Evolutionary conservation across 2,329 filamentous ascomycete species (phyloP).

Genomic region (Fusarium sp.): DNA sequence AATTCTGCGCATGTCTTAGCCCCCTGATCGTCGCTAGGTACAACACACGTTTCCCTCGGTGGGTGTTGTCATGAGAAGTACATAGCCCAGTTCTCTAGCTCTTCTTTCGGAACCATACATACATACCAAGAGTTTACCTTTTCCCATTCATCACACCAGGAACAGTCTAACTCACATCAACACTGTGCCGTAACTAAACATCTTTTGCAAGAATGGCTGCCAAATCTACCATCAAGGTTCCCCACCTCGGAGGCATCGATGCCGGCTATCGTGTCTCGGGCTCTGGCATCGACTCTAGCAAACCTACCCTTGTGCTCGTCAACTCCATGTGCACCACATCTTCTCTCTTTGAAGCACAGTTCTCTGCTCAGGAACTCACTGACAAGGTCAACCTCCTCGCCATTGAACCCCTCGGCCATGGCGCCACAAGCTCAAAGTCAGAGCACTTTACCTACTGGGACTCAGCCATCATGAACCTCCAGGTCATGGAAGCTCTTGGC

Average conservation of each 20-base stretch:
- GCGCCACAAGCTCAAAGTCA: constrained; percentile 52
- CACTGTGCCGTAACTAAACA: background rate
- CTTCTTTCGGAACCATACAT: background rate
- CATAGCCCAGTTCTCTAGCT: constrained; percentile 8
- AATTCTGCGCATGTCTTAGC: background rate
- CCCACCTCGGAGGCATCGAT: constrained; percentile 58
- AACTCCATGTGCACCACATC: constrained; percentile 62
- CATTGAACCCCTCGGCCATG: constrained; percentile 63
- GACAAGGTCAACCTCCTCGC: constrained; percentile 59
- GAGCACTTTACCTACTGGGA: constrained; percentile 67
- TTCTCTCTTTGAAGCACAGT: constrained; percentile 57
- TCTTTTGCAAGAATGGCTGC: constrained; percentile 46
- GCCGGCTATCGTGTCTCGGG: constrained; percentile 56
- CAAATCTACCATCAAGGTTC: constrained; percentile 55
- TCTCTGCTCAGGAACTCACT: constrained; percentile 52
- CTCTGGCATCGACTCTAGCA: constrained; percentile 56
- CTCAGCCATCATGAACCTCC: constrained; percentile 61
- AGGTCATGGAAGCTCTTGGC: constrained; percentile 62
- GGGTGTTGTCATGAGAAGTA: background rate
- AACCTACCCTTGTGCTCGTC: constrained; percentile 61
- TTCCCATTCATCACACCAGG: background rate
- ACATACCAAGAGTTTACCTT: background rate
- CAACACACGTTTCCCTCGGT: background rate
- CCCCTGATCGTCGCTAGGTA: constrained; percentile 21
- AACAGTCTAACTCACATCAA: background rate